phyloP scores from a whole-genome alignment of 345 rosid genomes.

The Rhizophora apiculata region DNA sequence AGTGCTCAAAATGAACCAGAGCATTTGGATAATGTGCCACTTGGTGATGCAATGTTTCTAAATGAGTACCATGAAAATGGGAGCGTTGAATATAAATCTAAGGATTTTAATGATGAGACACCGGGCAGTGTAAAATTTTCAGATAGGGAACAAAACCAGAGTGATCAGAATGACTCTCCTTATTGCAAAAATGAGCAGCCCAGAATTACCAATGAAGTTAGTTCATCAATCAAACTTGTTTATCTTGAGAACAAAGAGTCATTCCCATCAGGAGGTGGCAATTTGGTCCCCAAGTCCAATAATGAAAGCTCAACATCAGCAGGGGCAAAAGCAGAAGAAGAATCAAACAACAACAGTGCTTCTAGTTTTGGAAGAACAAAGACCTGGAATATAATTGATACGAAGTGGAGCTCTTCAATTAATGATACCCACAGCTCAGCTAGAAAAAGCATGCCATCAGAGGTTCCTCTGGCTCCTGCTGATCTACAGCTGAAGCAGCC shows the following conservation, averaged over 20 bases:
- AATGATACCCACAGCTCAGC: slow-evolving; percentile 14
- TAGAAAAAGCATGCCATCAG: slow-evolving; percentile 21
- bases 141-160: background rate
- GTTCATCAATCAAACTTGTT: slow-evolving; percentile 11
- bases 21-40: background rate
- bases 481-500: slow-evolving; percentile 26
- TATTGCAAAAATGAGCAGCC: background rate
- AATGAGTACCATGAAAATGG: background rate
- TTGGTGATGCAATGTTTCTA: background rate
- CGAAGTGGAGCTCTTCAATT: slow-evolving; percentile 11
- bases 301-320: slow-evolving; percentile 18
- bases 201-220: background rate
- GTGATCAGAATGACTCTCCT: slow-evolving; percentile 1
- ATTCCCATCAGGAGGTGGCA: slow-evolving; percentile 14
- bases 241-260: slow-evolving; percentile 22
- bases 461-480: slow-evolving; percentile 15
- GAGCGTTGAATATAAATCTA: background rate
- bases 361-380: slow-evolving; percentile 15
- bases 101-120: background rate
- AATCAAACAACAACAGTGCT: slow-evolving; percentile 8
- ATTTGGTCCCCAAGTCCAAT: slow-evolving; percentile 21
- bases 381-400: background rate
- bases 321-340: slow-evolving; percentile 22
- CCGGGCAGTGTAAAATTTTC: background rate
- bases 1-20: background rate